A percentile compares a stretch with the other conserved stretches of the same genome.
Conservation (phyloP, 306 rosid species). For the Aeschynomene evenia region DNA sequence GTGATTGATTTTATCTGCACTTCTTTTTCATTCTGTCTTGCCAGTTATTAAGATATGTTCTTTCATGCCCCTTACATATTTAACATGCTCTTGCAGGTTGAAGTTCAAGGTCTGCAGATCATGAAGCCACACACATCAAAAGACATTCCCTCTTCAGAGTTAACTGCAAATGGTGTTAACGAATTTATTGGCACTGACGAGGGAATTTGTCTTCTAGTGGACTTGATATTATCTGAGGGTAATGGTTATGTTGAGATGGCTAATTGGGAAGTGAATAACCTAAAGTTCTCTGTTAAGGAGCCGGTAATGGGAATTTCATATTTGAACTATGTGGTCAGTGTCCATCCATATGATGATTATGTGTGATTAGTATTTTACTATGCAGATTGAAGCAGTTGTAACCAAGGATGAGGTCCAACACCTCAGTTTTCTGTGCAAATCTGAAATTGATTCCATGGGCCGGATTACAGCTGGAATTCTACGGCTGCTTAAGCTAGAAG, state of each 20-base stretch:
- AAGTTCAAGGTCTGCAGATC: slow-evolving; percentile 76
- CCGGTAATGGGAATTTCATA: slow-evolving; percentile 59
- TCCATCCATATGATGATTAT: slow-evolving; percentile 9
- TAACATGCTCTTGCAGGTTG: slow-evolving; percentile 54
- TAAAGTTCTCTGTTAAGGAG: slow-evolving; percentile 75
- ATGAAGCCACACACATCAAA: slow-evolving; percentile 67
- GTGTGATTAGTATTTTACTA: slow-evolving; percentile 28
- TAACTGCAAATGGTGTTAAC: slow-evolving; percentile 57
- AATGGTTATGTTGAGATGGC: slow-evolving; percentile 51
- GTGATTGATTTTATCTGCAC: background rate
- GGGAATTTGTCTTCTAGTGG: slow-evolving; percentile 75
- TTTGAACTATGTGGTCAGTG: background rate
- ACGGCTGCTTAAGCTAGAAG: slow-evolving; percentile 81
- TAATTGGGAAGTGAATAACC: slow-evolving; percentile 76
- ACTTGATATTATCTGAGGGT: slow-evolving; percentile 59
- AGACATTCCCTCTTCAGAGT: slow-evolving; percentile 36
- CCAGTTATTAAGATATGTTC: background rate
- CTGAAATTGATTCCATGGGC: slow-evolving; percentile 93
- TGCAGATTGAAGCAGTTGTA: slow-evolving; percentile 83
- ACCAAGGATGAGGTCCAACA: slow-evolving; percentile 93
- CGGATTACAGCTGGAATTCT: slow-evolving; percentile 85
- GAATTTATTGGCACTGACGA: slow-evolving; percentile 47
- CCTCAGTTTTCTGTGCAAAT: slow-evolving; percentile 81
- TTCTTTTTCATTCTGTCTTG: slow-evolving; percentile 11
- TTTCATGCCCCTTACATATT: slow-evolving; percentile 19